A percentile compares a stretch with the other conserved stretches of the same genome.
Evolutionary conservation across 495 filamentous ascomycete genomes (phyloP).

Genomic region (Clavariopsis aquatica): DNA sequence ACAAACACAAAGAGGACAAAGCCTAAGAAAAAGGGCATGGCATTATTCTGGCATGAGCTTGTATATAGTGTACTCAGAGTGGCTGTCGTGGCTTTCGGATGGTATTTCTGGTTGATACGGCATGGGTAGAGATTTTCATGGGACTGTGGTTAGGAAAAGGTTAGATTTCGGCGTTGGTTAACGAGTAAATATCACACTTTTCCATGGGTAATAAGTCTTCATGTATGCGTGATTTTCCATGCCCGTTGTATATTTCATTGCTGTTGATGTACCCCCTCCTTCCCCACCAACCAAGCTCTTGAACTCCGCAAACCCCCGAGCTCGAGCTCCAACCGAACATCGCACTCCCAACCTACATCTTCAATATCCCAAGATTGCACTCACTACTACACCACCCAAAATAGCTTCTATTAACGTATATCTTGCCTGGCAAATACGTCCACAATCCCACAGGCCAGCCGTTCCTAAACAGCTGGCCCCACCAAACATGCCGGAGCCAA

Average conservation of each 20-base stretch:
- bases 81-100: slow-evolving; percentile 35
- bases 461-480: background rate
- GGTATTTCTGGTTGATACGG: slow-evolving; percentile 44
- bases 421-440: too few relatives aligned
- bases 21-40: slow-evolving; percentile 30
- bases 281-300: slow-evolving; percentile 3
- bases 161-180: background rate
- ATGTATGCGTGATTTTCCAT: background rate
- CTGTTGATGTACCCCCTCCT: slow-evolving; percentile 4
- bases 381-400: too few relatives aligned
- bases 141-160: background rate
- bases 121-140: slow-evolving; percentile 30
- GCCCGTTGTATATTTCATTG: background rate
- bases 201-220: background rate
- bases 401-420: too few relatives aligned
- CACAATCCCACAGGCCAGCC: too few relatives aligned
- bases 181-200: too few relatives aligned
- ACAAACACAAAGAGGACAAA: slow-evolving; percentile 25
- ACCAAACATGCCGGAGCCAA: slow-evolving; percentile 20
- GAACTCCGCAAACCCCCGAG: slow-evolving; percentile 33
- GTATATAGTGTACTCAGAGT: slow-evolving; percentile 36
- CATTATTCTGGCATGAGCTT: slow-evolving; percentile 37
- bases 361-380: too few relatives aligned
- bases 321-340: background rate
- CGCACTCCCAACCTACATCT: background rate